phyloP scores from a whole-genome alignment of 2,329 filamentous ascomycete species.

The Botryotinia calthae region DNA sequence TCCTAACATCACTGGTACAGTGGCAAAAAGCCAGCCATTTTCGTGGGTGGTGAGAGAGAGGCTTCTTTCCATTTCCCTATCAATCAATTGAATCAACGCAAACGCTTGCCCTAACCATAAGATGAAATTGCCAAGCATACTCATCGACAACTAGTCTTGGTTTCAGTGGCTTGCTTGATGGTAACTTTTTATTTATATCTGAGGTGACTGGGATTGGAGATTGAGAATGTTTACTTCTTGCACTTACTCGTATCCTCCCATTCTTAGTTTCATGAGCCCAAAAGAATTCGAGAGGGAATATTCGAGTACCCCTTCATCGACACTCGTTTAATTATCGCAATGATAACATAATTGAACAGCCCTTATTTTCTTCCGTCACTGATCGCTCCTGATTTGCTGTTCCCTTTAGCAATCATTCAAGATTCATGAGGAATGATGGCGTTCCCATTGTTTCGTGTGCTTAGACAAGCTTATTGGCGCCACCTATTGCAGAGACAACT shows the following conservation, averaged over 20 bases:
- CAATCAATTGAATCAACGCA: background rate
- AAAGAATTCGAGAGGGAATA: background rate
- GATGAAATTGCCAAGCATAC: conserved; percentile 3
- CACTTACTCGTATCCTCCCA: background rate
- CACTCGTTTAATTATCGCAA: background rate
- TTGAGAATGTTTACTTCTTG: conserved; percentile 6
- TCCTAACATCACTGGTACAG: background rate
- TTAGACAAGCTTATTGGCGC: conserved; percentile 10
- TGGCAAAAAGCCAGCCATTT: background rate
- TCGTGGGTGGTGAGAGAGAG: background rate
- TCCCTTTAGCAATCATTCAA: background rate
- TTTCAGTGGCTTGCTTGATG: conserved; percentile 19
- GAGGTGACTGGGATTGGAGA: conserved; percentile 13
- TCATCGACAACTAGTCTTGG: conserved; percentile 12
- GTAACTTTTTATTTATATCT: background rate
- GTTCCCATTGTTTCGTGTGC: background rate
- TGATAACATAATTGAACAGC: background rate
- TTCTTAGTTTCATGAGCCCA: background rate
- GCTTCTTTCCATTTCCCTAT: background rate
- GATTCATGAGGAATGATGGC: conserved; percentile 8
- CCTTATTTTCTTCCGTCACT: background rate
- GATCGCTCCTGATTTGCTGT: background rate
- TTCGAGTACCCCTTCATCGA: background rate
- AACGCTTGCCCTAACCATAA: background rate
- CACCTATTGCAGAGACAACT: conserved; percentile 8